Base-by-base conservation (phyloP, 2,329 filamentous ascomycete species). In the Emydomyces testavorans region DNA sequence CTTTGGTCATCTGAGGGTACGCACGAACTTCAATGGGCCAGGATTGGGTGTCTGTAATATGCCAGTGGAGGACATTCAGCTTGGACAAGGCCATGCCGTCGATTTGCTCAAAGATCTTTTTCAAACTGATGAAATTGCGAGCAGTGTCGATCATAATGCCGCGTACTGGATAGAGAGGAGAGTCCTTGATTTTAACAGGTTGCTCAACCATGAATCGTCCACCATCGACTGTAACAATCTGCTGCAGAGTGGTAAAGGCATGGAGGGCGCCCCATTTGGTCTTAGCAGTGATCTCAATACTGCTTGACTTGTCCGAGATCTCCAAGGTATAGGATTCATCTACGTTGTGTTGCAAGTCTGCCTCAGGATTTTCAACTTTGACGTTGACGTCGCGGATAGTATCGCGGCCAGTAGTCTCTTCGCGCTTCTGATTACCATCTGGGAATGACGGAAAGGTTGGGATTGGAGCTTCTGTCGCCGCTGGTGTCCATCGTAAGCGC, bases 61-160 rank as follows among this genome's bases (percentile, higher is more conserved):
- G 75, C 74, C 74, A 77, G 57, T 78, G 75, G 31, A 78, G 62
- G 13, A 76, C 66, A 52, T 77, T 78, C 52, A 78, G 65, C 62
- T 78, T 78, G 47, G 74, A 71, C 39, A 77, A 64, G 6, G 74
- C 65, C 67, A 78, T 71, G 48, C 69, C 74, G 48, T 76, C 68
- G 48, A 77, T 66, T 56, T 77, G 74, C 59, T 77, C 74, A 13
- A 65, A 56, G 51, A 77, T 71, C 61, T 77, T 77, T 32, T 52
- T 53, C 28, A 71, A 56, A 26, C 69, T 69, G 49, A 77, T 69
- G 57, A 71, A 78, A 58, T 78, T 77, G 41, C 74, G 73, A 6
- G 70, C 74, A 1, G 68, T 69, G 50, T 77, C 74, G 8, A 77
- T 56, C 73, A 77, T 75, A 57, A 76, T 68, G 15, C 74, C 74